Conservation (phyloP, 169 alveolate genomes). For the Plasmodium ovale region DNA sequence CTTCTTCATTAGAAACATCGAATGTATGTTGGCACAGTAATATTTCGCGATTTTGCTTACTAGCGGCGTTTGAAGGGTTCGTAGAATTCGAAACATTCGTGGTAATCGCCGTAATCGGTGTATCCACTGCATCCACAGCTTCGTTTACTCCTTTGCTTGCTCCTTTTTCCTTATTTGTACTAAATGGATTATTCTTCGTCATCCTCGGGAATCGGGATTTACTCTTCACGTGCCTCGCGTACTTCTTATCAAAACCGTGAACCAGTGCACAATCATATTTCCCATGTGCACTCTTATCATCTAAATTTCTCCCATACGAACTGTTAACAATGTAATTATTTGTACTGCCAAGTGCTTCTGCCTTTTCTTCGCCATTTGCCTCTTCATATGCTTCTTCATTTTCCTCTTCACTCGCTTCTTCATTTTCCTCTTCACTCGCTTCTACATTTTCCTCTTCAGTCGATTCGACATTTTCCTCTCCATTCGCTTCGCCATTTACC, state of each 20-base stretch:
- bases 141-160: too few species aligned
- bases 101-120: too few species aligned
- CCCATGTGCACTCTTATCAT: neutral
- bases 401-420: neutral
- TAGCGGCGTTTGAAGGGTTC: too few species aligned
- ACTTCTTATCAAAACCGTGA: neutral
- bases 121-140: too few species aligned
- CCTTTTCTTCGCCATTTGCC: neutral
- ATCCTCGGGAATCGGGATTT: neutral
- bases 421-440: neutral
- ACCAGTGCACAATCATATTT: neutral
- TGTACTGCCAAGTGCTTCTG: too few species aligned
- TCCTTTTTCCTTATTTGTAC: neutral
- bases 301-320: neutral
- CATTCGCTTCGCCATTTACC: neutral
- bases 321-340: neutral
- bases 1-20: neutral
- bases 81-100: too few species aligned
- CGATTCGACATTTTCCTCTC: neutral
- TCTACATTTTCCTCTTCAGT: neutral
- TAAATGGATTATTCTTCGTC: neutral
- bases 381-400: neutral
- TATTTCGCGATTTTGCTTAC: too few species aligned
- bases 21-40: too few species aligned
- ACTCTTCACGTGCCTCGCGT: neutral